Evolutionary conservation across 108 stramenopile species (phyloP), one percentile per base, ranked within the genome.

Genomic region (Skeletonema marinoi): DNA sequence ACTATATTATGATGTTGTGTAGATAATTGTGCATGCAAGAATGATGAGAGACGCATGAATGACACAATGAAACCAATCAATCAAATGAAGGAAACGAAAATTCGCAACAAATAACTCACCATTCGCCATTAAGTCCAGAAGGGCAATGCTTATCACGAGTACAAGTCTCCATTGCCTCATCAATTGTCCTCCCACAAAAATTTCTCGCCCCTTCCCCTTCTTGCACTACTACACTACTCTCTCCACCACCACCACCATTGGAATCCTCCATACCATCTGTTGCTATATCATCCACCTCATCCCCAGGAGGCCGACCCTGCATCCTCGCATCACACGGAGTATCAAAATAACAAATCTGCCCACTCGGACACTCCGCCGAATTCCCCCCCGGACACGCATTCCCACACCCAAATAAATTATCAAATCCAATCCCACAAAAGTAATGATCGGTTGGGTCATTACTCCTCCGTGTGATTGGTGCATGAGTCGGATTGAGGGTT

Each of bases 401-500:
- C 14, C 2, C 6, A 19, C 78, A 78, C 19, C 50, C 78, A 58
- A 71, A 78, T 59, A 78, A 72, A n/a, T 78, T 71, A 61, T 78
- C 71, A 62, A 67, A 78, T 1, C 78, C 78, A 10, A 78, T n/a
- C 3, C 78, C 78, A 67, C 78, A 78, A 50, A 72, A 78, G 46
- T 72, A 48, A 58, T 78, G 71, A 68, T 78, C 78, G 2, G 56
- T 51, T 1, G 78, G 65, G 29, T 78, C 66, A 10, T 14, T 33
- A 35, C 65, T 67, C 9, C 25, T 67, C 12, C 0, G 3, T 7
- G 78, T 73, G 33, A 78, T 72, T 17, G 78, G 78, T 5, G 66
- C 7, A n/a, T 17, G 46, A 30, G 61, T 71, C 6, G 77, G 77
- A 1, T 13, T 14, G 1, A 14, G 32, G 4, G 71, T 65, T 10